Base-by-base conservation (phyloP, 352 stramenopile species). In the Globisporangium barbulae region DNA sequence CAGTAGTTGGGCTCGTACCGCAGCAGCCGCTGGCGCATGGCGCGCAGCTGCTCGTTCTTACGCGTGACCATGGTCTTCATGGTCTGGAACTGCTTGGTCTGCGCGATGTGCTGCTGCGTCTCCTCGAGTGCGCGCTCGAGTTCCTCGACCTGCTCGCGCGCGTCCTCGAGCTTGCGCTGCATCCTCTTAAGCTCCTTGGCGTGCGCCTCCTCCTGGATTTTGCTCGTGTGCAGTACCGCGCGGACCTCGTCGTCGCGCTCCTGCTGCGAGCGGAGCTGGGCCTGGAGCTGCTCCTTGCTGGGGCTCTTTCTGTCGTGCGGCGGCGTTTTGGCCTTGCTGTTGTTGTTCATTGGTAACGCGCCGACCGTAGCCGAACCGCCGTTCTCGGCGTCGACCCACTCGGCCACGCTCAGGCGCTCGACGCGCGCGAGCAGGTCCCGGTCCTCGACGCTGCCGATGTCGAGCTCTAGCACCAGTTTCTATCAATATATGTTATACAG, bases 1-100 rank as follows among this genome's bases (percentile, higher is more conserved):
- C 53, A 71, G 44, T 68, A 74, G 65, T 91, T 80, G 0, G 83
- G 82, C 64, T 96, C 88, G 65, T 95, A 94, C 53, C 77, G 78
- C 64, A 83, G 72, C 37, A 96, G 68, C 13, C 83, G 78, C n/a
- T 74, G 71, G 28, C 88, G 83, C 56, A 92, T 65, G 22, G 76
- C 79, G 21, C 74, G 73, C 21, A 95, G 78, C 72, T 93, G 75
- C 53, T 91, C 76, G 69, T 93, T 96, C 72, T 96, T 96, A 59
- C 82, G 71, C 12, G 71, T 76, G 28, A 96, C 81, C 74, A 93
- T 89, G 33, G 74, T 73, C 71, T 93, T 93, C 81, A 96, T 86
- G 53, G 78, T 61, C 65, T 91, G 81, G 72, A 96, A 96, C 75
- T 94, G 86, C 65, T 83, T 79, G 54, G 83, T 91, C 70, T 93